phyloP scores from a whole-genome alignment of 2,329 filamentous ascomycete genomes.

The Aspergillus sp. region DNA sequence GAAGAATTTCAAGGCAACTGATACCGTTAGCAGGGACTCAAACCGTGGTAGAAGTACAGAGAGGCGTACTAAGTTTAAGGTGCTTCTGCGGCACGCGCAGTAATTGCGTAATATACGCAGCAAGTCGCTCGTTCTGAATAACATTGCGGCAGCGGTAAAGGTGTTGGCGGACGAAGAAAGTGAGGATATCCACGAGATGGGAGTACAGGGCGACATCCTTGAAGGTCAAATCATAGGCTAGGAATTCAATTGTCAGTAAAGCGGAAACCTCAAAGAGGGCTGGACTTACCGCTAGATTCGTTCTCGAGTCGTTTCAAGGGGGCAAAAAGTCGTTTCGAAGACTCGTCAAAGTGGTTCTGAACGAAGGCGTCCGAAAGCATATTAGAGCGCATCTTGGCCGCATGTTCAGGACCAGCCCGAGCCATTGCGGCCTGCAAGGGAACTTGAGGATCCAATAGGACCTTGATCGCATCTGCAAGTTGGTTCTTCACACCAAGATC shows the following conservation, averaged over 20 bases:
- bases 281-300: slow-evolving; percentile 56
- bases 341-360: slow-evolving; percentile 85
- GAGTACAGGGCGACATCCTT: slow-evolving; percentile 89
- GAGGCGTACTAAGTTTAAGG: slow-evolving; percentile 76
- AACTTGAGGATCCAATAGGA: slow-evolving; percentile 77
- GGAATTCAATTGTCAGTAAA: slow-evolving; percentile 16
- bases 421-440: slow-evolving; percentile 62
- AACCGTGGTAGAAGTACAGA: background rate
- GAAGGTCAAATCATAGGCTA: slow-evolving; percentile 73
- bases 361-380: slow-evolving; percentile 86
- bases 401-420: slow-evolving; percentile 69
- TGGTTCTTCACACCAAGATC: slow-evolving; percentile 95
- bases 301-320: slow-evolving; percentile 81
- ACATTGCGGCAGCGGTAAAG: slow-evolving; percentile 85
- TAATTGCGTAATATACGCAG: slow-evolving; percentile 79
- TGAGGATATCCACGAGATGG: slow-evolving; percentile 89
- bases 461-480: slow-evolving; percentile 92
- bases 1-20: slow-evolving; percentile 91
- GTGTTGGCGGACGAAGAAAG: slow-evolving; percentile 92
- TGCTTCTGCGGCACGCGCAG: slow-evolving; percentile 87
- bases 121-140: slow-evolving; percentile 77
- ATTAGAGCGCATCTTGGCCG: slow-evolving; percentile 66
- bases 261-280: background rate
- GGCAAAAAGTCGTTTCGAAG: slow-evolving; percentile 81
- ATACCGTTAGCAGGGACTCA: background rate